Percentiles rank a stretch among this genome's conserved stretches.
phyloP scores from a whole-genome alignment of 2,329 filamentous ascomycete species.

The Fusarium setosum region DNA sequence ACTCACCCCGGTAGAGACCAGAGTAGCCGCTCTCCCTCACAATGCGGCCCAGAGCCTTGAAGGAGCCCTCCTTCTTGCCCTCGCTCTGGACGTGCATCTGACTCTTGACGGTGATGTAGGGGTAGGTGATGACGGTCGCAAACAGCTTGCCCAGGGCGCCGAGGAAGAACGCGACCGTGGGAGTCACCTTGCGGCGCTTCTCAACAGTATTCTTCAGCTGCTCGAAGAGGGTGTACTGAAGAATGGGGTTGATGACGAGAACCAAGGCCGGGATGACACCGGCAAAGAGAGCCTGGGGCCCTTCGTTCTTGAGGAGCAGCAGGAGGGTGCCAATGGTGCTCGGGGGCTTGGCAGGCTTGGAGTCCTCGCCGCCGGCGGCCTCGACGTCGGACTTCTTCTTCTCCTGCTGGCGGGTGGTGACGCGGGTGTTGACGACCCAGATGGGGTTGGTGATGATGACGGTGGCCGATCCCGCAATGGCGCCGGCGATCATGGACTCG shows the following conservation, averaged over 20 bases:
- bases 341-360: conserved; percentile 62
- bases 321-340: conserved; percentile 86
- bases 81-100: conserved; percentile 92
- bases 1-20: conserved; percentile 90
- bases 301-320: conserved; percentile 84
- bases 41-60: conserved; percentile 80
- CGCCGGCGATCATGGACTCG: conserved; percentile 95
- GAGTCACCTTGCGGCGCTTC: conserved; percentile 78
- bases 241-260: conserved; percentile 96
- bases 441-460: conserved; percentile 98
- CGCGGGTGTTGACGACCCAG: conserved; percentile 98
- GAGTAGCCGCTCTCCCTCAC: conserved; percentile 90
- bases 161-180: conserved; percentile 88
- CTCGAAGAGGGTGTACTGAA: conserved; percentile 99
- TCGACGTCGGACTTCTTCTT: conserved; percentile 58
- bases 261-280: conserved; percentile 94
- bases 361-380: conserved; percentile 49
- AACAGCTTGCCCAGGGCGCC: conserved; percentile 95
- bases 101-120: conserved; percentile 99
- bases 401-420: conserved; percentile 85
- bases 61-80: conserved; percentile 83
- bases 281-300: conserved; percentile 85
- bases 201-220: conserved; percentile 95
- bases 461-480: conserved; percentile 91
- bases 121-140: conserved; percentile 94